phyloP scores from a whole-genome alignment of 768 basidiomycete genomes.

The Tylopilus subfusipes region DNA sequence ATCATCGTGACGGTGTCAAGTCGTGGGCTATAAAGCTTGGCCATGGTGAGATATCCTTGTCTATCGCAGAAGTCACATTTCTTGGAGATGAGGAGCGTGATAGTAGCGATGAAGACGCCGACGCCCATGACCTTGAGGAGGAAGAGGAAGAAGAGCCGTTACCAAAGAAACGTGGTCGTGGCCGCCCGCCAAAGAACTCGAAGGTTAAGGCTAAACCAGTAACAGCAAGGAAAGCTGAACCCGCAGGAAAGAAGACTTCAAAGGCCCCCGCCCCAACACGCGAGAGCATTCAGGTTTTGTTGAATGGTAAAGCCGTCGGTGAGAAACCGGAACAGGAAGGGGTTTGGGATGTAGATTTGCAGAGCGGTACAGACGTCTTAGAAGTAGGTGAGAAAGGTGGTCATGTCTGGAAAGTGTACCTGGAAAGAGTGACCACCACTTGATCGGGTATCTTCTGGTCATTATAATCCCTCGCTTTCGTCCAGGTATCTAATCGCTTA shows the following conservation, averaged over 20 bases:
- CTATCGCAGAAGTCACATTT: conserved; percentile 53
- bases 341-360: conserved; percentile 61
- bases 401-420: conserved; percentile 66
- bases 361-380: conserved; percentile 56
- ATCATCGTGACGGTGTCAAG: conserved; percentile 68
- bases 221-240: conserved; percentile 31
- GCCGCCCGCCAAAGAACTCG: conserved; percentile 31
- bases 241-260: conserved; percentile 41
- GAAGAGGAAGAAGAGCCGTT: conserved; percentile 37
- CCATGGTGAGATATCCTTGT: conserved; percentile 52
- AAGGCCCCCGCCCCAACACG: conserved; percentile 37
- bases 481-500: conserved; percentile 28
- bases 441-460: conserved; percentile 15
- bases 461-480: conserved; percentile 6
- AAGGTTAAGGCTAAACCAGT: conserved; percentile 33
- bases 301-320: conserved; percentile 54
- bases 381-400: conserved; percentile 75
- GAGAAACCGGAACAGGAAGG: conserved; percentile 45
- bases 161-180: conserved; percentile 42
- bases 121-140: conserved; percentile 42
- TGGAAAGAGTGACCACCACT: conserved; percentile 40
- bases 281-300: conserved; percentile 58
- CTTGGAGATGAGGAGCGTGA: conserved; percentile 57
- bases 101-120: conserved; percentile 54
- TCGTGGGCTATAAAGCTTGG: conserved; percentile 67